Evolutionary conservation across 108 stramenopile genomes (phyloP), one percentile per base, ranked within the genome.

Genomic region (Chaetoceros muelleri): DNA sequence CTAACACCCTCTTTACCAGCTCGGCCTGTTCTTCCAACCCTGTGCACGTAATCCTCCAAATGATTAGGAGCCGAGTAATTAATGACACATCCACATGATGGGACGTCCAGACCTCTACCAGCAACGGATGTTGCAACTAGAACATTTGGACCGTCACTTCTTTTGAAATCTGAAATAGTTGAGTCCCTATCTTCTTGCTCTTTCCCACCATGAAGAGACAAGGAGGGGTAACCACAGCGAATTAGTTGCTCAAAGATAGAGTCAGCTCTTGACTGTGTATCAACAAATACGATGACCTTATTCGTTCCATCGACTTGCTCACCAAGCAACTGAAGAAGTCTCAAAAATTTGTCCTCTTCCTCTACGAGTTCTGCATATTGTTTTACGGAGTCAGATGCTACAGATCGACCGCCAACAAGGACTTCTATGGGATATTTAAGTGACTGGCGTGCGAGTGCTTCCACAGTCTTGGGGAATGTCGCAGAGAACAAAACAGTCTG

Each of bases 171-270:
- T 0, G 85, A 77, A 59, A 99, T 93, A 13, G 96, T 97, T n/a
- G 82, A 87, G 72, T 98, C 97, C 0, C 99, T 79, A 73, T 99
- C 99, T 57, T 93, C 90, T 72, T 99, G 99, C 52, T 99, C 99
- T 79, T 95, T 98, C 1, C 97, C 99, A 5, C 97, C 99, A 66
- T 99, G 99, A 34, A 99, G 75, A 26, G 96, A 86, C 46, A 96
- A 61, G 0, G 92, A 78, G n/a, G 85, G 62, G 64, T 99, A 99
- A 17, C 99, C 99, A 47, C 74, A 80, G 44, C 93, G 64, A 22
- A 93, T 68, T 24, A 99, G 79, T 55, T 98, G 87, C 61, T 94
- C 89, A 64, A 96, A 97, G 24, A 99, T 60, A 2, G 75, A 76
- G 72, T 98, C 99, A 31, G 94, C 88, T 57, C 86, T 82, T 23